Evolutionary conservation across 116 monocot species (phyloP), one percentile per base, ranked within the genome.

Genomic region (Cymodocea nodosa): DNA sequence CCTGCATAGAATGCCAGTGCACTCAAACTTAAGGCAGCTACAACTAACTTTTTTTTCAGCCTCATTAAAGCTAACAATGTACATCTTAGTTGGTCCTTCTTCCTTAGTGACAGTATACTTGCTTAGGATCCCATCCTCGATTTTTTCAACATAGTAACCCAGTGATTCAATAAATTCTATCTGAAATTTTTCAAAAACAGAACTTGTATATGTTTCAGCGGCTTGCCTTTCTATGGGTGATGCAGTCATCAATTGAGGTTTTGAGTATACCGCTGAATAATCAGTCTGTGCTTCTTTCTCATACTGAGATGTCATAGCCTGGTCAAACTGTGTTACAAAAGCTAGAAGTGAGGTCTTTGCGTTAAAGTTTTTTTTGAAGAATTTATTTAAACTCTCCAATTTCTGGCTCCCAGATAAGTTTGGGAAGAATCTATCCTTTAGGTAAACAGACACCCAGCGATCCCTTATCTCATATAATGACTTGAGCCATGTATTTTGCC

Each of bases 121-220:
- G 36, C 68, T 69, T 19, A 78, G 14, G 5, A 50, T 11, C 2
- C 68, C 78, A 35, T 68, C 73, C 69, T 73, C 73, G 19, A 78
- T 62, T 64, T 72, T 78, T 35, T 78, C 73, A 15, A 40, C 68
- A 78, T 58, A 78, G 59, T 68, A 78, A 30, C 68, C 78, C 56
- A 78, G 57, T 17, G 78, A 78, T 58, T 78, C 73, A 40, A 78
- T 61, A 78, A 77, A 78, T 62, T 78, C 73, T 22, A 56, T 63
- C 68, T 73, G 78, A 64, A 78, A 78, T 23, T 64, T 73, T 23
- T 68, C 78, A 64, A 78, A 78, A 20, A 78, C 73, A 2, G 63
- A 57, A 24, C 56, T 55, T 2, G 78, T 78, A 63, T 78, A 78
- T 13, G 56, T 39, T 19, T 69, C 64, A 4, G 73, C 73, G 3